phyloP scores from a whole-genome alignment of 1,139 yeast genomes.

The Sugiyamaella xylanicola region DNA sequence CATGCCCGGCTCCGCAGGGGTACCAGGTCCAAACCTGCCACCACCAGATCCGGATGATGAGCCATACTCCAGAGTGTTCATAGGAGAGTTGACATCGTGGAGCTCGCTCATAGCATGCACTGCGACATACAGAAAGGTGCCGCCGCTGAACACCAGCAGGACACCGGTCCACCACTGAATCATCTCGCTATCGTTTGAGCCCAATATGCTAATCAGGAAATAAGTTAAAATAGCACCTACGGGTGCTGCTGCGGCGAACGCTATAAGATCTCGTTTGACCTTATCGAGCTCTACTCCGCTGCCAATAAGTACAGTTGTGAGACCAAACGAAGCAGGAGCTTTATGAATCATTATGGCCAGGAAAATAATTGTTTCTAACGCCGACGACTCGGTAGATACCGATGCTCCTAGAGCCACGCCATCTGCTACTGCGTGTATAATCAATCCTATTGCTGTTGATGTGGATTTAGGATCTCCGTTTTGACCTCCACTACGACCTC shows the following conservation, averaged over 20 bases:
- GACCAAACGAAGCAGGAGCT: conserved; percentile 74
- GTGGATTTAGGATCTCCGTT: conserved; percentile 6
- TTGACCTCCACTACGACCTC: conserved; percentile 4
- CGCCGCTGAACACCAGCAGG: conserved; percentile 64
- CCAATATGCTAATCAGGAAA: conserved; percentile 43
- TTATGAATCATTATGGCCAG: conserved; percentile 69
- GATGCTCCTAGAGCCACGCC: conserved; percentile 77
- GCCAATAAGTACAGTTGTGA: conserved; percentile 58
- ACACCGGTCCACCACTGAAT: conserved; percentile 53
- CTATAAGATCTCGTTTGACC: conserved; percentile 48
- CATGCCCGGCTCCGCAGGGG: conserved; percentile 19
- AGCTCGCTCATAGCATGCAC: conserved; percentile 59
- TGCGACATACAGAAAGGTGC: conserved; percentile 72
- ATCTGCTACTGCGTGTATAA: conserved; percentile 70
- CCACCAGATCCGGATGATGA: conserved; percentile 24
- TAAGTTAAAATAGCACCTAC: conserved; percentile 54
- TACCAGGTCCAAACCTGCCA: conserved; percentile 31
- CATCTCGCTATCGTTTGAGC: conserved; percentile 31
- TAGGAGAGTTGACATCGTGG: conserved; percentile 20
- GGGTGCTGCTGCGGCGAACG: conserved; percentile 59
- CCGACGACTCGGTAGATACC: conserved; percentile 49
- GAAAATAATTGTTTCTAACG: conserved; percentile 55
- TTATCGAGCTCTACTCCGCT: conserved; percentile 36
- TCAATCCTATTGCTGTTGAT: conserved; percentile 57
- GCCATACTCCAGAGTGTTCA: conserved; percentile 19